A percentile compares a stretch with the other conserved stretches of the same genome.
phyloP scores from a whole-genome alignment of 2,329 filamentous ascomycete species.

The Spiromastix sp. region DNA sequence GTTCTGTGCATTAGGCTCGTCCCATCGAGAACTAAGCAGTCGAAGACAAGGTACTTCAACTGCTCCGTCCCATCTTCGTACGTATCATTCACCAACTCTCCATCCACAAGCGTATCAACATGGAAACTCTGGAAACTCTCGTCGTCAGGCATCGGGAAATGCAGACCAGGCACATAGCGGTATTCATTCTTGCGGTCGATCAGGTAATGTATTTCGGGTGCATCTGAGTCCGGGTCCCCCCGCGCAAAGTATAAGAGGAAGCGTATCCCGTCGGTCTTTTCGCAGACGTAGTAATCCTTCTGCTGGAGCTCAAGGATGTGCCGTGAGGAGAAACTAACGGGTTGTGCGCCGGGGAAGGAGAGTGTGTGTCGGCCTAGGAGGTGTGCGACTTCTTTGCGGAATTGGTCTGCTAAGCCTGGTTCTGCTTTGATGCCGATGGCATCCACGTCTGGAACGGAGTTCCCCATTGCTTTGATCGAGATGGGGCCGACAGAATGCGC shows the following conservation, averaged over 20 bases:
- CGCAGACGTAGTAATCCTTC: constrained; percentile 92
- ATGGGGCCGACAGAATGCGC: neutral
- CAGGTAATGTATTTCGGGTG: constrained; percentile 70
- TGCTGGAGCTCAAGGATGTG: constrained; percentile 74
- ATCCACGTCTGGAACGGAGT: constrained; percentile 32
- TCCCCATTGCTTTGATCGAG: constrained; percentile 21
- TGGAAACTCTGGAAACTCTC: constrained; percentile 57
- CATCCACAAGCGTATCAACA: constrained; percentile 73
- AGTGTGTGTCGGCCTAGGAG: constrained; percentile 57
- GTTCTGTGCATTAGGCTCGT: constrained; percentile 66
- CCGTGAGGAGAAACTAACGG: constrained; percentile 75
- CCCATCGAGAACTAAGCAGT: constrained; percentile 73
- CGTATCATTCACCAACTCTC: constrained; percentile 84
- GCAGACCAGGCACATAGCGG: constrained; percentile 69
- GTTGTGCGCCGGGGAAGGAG: constrained; percentile 82
- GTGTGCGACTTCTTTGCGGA: constrained; percentile 63
- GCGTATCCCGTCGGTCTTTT: constrained; percentile 93
- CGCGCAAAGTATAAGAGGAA: constrained; percentile 83
- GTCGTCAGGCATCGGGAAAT: constrained; percentile 65
- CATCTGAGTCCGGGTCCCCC: constrained; percentile 42
- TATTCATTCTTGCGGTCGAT: constrained; percentile 98
- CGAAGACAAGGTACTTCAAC: constrained; percentile 84
- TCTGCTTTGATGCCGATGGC: constrained; percentile 52
- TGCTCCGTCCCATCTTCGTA: constrained; percentile 55
- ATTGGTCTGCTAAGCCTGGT: constrained; percentile 46